phyloP scores from a whole-genome alignment of 2,329 filamentous ascomycete species.

The Fonsecaea erecta region DNA sequence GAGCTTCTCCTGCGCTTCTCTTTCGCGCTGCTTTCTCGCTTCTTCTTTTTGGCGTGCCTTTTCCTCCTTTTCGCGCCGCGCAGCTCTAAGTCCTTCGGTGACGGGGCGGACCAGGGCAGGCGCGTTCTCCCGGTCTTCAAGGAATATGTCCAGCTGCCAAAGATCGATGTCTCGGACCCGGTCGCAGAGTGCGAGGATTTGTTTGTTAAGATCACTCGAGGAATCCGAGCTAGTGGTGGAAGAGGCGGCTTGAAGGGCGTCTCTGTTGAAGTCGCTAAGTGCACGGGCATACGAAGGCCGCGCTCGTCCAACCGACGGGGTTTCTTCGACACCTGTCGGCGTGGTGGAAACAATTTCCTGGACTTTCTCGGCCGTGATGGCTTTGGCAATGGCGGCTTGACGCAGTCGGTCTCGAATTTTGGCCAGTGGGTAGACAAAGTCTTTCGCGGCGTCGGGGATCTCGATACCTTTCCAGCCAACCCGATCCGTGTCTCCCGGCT shows the following conservation, averaged over 20 bases:
- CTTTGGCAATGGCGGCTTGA: slow-evolving; percentile 57
- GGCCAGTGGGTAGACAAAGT: slow-evolving; percentile 65
- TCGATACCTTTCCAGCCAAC: slow-evolving; percentile 71
- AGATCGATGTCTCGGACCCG: slow-evolving; percentile 79
- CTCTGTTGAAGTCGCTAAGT: slow-evolving; percentile 36
- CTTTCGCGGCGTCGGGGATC: slow-evolving; percentile 63
- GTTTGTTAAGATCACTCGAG: slow-evolving; percentile 63
- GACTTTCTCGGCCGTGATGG: slow-evolving; percentile 47
- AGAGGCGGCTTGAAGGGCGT: slow-evolving; percentile 51
- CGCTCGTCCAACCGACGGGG: slow-evolving; percentile 33
- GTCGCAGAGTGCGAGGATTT: slow-evolving; percentile 77
- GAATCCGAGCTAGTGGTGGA: slow-evolving; percentile 53
- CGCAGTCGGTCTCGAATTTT: slow-evolving; percentile 63
- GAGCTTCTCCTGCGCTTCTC: slow-evolving; percentile 57
- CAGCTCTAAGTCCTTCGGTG: slow-evolving; percentile 61
- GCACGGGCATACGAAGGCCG: slow-evolving; percentile 36
- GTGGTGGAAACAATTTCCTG: slow-evolving; percentile 46
- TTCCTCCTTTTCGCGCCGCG: slow-evolving; percentile 60
- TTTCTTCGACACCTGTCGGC: slow-evolving; percentile 32
- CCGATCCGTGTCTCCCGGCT: slow-evolving; percentile 42
- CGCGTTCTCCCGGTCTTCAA: slow-evolving; percentile 75
- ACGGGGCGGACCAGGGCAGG: slow-evolving; percentile 75
- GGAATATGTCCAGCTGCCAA: slow-evolving; percentile 80
- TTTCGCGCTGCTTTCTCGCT: slow-evolving; percentile 63
- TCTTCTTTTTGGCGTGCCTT: slow-evolving; percentile 54